phyloP scores from a whole-genome alignment of 2,329 filamentous ascomycete genomes.

The Amauroascus verrucosus region DNA sequence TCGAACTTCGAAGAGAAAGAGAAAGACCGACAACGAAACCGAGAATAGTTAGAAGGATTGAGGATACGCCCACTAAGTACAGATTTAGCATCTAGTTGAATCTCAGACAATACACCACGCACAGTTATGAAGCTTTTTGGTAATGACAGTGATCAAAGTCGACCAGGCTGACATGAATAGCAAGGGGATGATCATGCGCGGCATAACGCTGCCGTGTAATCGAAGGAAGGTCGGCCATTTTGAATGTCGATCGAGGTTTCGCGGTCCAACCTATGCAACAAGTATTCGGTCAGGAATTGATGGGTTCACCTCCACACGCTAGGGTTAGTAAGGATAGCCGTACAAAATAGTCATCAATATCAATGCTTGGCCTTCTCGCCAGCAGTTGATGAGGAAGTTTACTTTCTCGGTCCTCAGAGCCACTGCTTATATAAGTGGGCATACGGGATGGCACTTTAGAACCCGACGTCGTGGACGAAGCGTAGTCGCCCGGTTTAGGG shows the following conservation, averaged over 20 bases:
- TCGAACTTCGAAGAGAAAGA: conserved; percentile 67
- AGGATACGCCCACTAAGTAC: conserved; percentile 41
- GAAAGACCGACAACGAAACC: conserved; percentile 73
- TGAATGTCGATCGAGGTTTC: conserved; percentile 61
- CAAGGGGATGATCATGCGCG: conserved; percentile 63
- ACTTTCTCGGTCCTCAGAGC: conserved; percentile 8
- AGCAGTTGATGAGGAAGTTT: conserved; percentile 16
- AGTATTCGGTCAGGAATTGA: background rate
- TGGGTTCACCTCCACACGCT: background rate
- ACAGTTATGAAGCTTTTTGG: conserved; percentile 36
- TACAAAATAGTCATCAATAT: conserved; percentile 54
- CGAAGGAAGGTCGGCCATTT: conserved; percentile 68
- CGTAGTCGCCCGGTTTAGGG: background rate
- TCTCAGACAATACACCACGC: conserved; percentile 15
- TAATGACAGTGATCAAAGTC: conserved; percentile 52
- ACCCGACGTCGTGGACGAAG: conserved; percentile 1
- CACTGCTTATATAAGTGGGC: conserved; percentile 16
- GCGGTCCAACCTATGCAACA: conserved; percentile 38
- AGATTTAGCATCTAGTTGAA: conserved; percentile 10
- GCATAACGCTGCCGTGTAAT: conserved; percentile 64
- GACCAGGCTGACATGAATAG: conserved; percentile 54
- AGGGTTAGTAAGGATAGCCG: conserved; percentile 16
- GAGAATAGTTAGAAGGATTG: conserved; percentile 61
- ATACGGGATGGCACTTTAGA: conserved; percentile 3
- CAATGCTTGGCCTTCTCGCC: conserved; percentile 26